Conservation (phyloP, 805 yeast species). For the Metschnikowia lunata region DNA sequence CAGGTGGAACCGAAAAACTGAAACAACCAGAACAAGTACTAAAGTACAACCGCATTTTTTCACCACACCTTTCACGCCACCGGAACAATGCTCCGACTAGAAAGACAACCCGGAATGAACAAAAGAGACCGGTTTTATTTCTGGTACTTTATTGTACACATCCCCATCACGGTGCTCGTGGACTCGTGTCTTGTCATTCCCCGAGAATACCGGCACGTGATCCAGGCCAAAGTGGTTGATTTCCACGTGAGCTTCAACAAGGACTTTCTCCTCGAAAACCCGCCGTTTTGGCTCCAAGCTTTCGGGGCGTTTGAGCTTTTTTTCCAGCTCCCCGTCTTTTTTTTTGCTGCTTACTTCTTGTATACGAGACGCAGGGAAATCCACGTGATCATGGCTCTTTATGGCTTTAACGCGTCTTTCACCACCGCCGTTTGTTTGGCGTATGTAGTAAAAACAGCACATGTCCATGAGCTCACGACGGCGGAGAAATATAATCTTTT, state of each 20-base stretch:
- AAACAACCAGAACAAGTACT: too few species aligned
- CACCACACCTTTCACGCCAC: too few species aligned
- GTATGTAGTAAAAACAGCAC: slow-evolving; percentile 39
- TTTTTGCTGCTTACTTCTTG: slow-evolving; percentile 35
- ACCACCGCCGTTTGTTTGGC: slow-evolving; percentile 73
- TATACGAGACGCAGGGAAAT: slow-evolving; percentile 14
- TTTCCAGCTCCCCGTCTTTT: slow-evolving; percentile 78
- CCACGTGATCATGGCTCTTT: slow-evolving; percentile 45
- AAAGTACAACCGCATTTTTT: too few species aligned
- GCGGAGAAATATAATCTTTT: slow-evolving; percentile 42
- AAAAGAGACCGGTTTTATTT: slow-evolving; percentile 43
- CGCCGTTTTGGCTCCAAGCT: slow-evolving; percentile 68
- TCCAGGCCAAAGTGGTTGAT: slow-evolving; percentile 48
- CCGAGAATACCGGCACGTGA: slow-evolving; percentile 34
- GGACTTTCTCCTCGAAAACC: slow-evolving; percentile 59
- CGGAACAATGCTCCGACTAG: too few species aligned
- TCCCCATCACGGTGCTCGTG: slow-evolving; percentile 69
- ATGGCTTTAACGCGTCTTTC: slow-evolving; percentile 78
- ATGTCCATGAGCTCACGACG: slow-evolving; percentile 32
- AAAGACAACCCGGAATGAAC: slow-evolving; percentile 7
- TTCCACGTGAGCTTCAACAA: slow-evolving; percentile 64
- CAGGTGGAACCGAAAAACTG: too few species aligned
- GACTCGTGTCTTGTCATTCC: slow-evolving; percentile 76
- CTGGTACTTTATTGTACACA: slow-evolving; percentile 57
- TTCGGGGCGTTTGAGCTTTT: slow-evolving; percentile 71